Base-by-base conservation (phyloP, 768 basidiomycete species). In the Exidia glandulosa region DNA sequence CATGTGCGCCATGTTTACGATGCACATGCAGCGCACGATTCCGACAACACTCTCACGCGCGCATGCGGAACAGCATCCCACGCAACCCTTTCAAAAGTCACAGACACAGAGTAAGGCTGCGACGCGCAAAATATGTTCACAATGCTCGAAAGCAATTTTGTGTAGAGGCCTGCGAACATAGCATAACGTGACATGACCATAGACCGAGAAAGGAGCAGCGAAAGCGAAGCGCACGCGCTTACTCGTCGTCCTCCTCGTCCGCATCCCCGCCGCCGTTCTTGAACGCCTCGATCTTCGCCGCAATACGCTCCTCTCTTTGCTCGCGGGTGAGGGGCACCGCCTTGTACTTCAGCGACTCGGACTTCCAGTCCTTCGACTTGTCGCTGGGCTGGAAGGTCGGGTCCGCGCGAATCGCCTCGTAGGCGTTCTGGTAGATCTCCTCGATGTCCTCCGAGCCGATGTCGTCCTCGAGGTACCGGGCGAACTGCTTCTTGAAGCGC, bases 401-500 rank as follows among this genome's bases (percentile, higher is more conserved):
- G 71, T 96, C 87, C 71, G 94, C 94, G 63, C 96, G 90, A 74
- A 98, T 99, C 63, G 93, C 90, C 59, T 90, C 87, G 76, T 96
- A 90, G 2, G 91, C 94, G 68, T 87, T 88, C 37, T 82, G 81
- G 79, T 90, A 98, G 63, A 99, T 87, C 71, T 97, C 96, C 73
- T 98, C 92, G 1, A 98, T 92, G 69, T 98, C 95, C 65, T 94
- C 96, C 2, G 93, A 95, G 61, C 91, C 91, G 67, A 99, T 75
- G 65, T 86, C 96, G 72, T 96, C 94, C 30, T 91, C 94, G 62
- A 99, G 91, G 76, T 97, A 98, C 9, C 85, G 82, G 2, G 96
- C 71, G 76, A 98, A 98, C 71, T 96, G 94, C 79, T 94, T 96
- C 81, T 95, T 96, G 82, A 95, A 95, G 68, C 94, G 83, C 77